Evolutionary conservation across 192 early-diverging fungal species (phyloP), one percentile per base, ranked within the genome.

Genomic region (Entomortierella chlamydospora): DNA sequence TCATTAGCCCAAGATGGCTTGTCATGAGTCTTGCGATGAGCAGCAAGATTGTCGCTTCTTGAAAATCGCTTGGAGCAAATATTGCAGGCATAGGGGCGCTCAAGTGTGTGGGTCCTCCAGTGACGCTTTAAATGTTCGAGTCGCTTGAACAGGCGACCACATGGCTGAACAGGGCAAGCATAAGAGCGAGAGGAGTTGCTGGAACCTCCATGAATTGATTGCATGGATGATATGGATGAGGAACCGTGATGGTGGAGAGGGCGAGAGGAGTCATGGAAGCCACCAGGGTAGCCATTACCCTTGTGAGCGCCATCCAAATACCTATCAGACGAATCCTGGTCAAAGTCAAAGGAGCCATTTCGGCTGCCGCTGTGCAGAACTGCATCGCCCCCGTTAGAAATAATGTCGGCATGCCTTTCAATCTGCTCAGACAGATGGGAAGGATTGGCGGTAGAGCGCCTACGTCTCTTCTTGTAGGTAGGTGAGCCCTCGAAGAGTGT

Each of bases 391-490:
- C 66, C 55, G n/a, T 59, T 29, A 12, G 41, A 49, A 8, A 78
- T 26, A 42, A 45, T 26, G 20, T 78, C 67, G 13, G 73, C 10
- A 2, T 49, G 37, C n/a, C 71, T 65, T 15, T 71, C 70, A 8
- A 70, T 74, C 25, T 74, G 50, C 20, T 81, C 73, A 22, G 64
- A 72, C 22, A 72, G 60, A 47, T 70, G 58, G 0, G 88, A 89
- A 26, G 76, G 76, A 37, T 81, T 82, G 31, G 88, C 88, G 17
- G 76, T 79, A 2, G 76, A 79, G 25, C 88, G 81, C 59, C 90
- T 82, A 30, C 90, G 81, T 41, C 92, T 83, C 77, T 93, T 91
- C 70, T 93, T 93, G 82, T 92, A 93, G 8, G 87, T 90, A 42
- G 90, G 90, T 3, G 90, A 89, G 11, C 89, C 89, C 39, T 92